Percentiles rank a stretch among this genome's conserved stretches.
These are phyloP conservation scores for Fusarium subglutinans DNA, from an alignment of 2,329 filamentous ascomycete genomes.

Conservation along the genomic window DNA sequence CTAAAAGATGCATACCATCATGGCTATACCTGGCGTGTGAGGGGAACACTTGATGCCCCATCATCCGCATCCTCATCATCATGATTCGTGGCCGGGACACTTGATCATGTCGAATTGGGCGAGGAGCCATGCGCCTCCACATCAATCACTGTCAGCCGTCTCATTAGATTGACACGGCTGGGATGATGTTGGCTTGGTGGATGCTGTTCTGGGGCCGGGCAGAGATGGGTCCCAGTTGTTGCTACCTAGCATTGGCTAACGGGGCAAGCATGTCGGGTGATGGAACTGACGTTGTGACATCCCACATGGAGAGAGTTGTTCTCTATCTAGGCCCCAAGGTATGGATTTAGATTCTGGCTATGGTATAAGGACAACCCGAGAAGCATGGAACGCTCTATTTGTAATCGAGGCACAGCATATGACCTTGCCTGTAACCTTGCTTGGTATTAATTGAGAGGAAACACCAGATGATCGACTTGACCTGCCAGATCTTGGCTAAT, in stretches of 20 bases:
- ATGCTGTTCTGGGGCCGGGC: slow-evolving; percentile 21
- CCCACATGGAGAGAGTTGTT: slow-evolving; percentile 21
- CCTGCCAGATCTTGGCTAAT: slow-evolving; percentile 24
- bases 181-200: slow-evolving; percentile 25
- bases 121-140: slow-evolving; percentile 20
- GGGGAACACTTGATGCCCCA: slow-evolving; percentile 10
- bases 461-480: slow-evolving; percentile 36
- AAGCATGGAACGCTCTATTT: background rate
- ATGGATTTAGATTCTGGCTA: background rate
- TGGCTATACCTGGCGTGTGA: slow-evolving; percentile 16
- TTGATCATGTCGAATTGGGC: slow-evolving; percentile 14
- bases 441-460: slow-evolving; percentile 11
- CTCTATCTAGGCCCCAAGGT: background rate
- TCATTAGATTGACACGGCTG: slow-evolving; percentile 4
- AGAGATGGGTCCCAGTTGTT: slow-evolving; percentile 26
- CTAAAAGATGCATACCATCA: slow-evolving; percentile 39
- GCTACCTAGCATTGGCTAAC: slow-evolving; percentile 33
- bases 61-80: background rate
- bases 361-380: background rate
- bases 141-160: slow-evolving; percentile 10
- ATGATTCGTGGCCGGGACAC: slow-evolving; percentile 15
- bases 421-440: background rate
- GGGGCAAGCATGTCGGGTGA: slow-evolving; percentile 32
- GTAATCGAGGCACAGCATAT: background rate
- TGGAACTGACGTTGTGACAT: slow-evolving; percentile 32